Conservation (phyloP, 768 basidiomycete species). For the Russula sp. region DNA sequence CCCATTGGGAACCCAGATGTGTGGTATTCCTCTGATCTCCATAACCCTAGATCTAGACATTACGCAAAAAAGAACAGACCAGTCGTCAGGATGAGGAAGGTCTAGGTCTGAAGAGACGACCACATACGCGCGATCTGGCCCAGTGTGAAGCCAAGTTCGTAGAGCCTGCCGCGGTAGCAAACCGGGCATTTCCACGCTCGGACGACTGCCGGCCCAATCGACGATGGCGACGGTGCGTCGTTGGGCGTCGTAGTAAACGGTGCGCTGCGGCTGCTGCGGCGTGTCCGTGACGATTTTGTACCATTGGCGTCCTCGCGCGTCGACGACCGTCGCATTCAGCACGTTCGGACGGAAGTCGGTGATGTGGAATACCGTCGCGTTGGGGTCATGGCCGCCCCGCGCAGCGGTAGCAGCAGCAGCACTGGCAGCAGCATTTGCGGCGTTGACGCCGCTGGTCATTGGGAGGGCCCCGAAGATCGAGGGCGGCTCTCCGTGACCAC, state of each 20-base stretch:
- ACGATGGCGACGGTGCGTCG: conserved; percentile 28
- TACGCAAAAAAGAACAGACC: background rate
- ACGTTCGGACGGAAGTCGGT: conserved; percentile 27
- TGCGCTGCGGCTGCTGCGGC: conserved; percentile 20
- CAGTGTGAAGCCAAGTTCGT: conserved; percentile 25
- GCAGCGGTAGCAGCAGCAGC: background rate
- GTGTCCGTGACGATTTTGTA: conserved; percentile 27
- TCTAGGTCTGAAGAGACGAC: background rate
- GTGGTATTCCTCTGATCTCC: conserved; percentile 27
- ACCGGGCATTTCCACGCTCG: conserved; percentile 29
- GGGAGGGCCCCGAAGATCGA: conserved; percentile 31
- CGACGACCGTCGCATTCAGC: conserved; percentile 29
- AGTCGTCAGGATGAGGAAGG: background rate
- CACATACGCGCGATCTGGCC: conserved; percentile 26
- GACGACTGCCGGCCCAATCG: conserved; percentile 20
- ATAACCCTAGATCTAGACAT: conserved; percentile 23
- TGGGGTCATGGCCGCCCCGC: background rate
- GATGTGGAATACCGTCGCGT: conserved; percentile 21
- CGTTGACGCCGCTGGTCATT: too few relatives aligned
- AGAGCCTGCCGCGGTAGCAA: conserved; percentile 23
- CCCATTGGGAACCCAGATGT: conserved; percentile 29
- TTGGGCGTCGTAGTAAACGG: conserved; percentile 22
- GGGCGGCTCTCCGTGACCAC: background rate
- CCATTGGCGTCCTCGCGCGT: conserved; percentile 18
- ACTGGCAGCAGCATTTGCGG: background rate